Base-by-base conservation (phyloP, 805 yeast species). In the Komagataella pastoris region DNA sequence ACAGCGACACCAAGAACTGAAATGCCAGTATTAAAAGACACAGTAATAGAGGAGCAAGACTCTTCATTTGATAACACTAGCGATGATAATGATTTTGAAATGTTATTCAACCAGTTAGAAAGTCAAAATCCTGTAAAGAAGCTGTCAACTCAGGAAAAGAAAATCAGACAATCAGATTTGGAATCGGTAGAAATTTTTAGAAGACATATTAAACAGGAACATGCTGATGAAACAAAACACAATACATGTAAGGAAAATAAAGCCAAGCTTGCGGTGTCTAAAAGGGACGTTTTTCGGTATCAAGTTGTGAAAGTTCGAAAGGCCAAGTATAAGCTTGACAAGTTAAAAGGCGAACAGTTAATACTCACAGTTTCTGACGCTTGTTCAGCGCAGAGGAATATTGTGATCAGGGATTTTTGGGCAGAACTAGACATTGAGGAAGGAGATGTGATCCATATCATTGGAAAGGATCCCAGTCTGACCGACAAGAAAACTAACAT, bases 371-470 rank as follows among this genome's bases (percentile, higher is more conserved):
- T 83, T 24, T 55, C 65, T 3, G 74, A 76, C 55, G 61, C 61
- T 0, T 56, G 66, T 2, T 70, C 66, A 0, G 48, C 53, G 0
- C 51, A 47, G 2, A 60, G 64, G 3, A 77, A 75, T 44, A 59
- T 85, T 0, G 66, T 83, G 1, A 69, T 85, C 0, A 63, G 91
- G 51, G 88, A 80, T 44, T 80, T 81, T 24, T 82, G 86, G 76
- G 67, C 73, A 1, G 69, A 70, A 6, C 62, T 85, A 4, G 74
- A 73, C 1, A 69, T 76, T 44, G 65, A 71, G 47, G 60, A 61
- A 0, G 74, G 73, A 5, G 90, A 85, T 61, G 71, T 85, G 0
- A 70, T 85, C 17, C 87, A 85, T 63, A 65, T 85, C 4, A 70
- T 85, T 8, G 75, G 82, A 4, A 73, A 64, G 3, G 65, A 63